Conservation (phyloP, 2,329 filamentous ascomycete species). For the Chrysoporthe cubensis region DNA sequence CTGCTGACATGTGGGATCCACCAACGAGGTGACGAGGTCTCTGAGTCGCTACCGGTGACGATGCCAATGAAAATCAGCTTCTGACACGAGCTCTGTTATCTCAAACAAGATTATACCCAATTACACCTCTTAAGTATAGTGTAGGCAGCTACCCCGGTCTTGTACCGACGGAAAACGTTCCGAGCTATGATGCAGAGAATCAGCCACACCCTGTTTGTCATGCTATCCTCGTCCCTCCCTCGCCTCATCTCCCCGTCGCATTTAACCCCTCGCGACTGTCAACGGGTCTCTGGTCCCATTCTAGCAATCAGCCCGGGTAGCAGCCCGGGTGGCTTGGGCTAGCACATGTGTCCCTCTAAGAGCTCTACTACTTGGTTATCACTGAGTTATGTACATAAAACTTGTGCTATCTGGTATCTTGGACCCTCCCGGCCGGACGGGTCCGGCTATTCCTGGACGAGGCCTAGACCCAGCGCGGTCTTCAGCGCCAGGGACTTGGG, state of each 20-base stretch:
- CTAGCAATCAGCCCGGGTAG: not conserved
- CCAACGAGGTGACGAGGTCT: not conserved
- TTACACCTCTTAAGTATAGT: not conserved
- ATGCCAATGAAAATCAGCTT: slow-evolving; percentile 4
- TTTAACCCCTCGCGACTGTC: not conserved
- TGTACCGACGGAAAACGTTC: not conserved
- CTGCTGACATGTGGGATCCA: not conserved
- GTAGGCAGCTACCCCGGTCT: not conserved
- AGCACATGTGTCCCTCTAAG: not conserved
- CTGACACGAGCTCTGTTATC: not conserved
- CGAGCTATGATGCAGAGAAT: not conserved
- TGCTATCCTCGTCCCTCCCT: not conserved
- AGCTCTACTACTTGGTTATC: not conserved
- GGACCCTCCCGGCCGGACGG: not conserved
- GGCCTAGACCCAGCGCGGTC: slow-evolving; percentile 7
- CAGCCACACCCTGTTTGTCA: slow-evolving; percentile 1
- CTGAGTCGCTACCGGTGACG: not conserved
- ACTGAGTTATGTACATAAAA: not conserved
- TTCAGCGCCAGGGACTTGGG: not conserved
- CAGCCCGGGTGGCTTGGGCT: not conserved
- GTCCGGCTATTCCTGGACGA: not conserved
- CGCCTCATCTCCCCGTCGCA: not conserved
- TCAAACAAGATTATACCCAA: not conserved
- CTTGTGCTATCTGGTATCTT: not conserved
- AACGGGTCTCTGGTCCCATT: not conserved